These are phyloP conservation scores for Umbelopsis vinacea DNA, from an alignment of 192 early-diverging fungal species.

Conservation along the genomic window DNA sequence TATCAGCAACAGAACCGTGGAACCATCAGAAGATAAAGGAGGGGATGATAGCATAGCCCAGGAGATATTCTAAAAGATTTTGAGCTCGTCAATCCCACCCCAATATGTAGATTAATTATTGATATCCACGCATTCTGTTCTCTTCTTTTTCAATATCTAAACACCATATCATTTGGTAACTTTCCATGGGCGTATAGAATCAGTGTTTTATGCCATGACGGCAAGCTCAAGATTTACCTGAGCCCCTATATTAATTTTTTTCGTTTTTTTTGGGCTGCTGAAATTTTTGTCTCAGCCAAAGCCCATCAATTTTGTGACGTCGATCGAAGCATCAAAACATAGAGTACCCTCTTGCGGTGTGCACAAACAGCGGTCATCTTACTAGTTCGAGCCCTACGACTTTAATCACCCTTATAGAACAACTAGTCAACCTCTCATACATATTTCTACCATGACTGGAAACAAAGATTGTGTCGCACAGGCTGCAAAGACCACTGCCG, in stretches of 20 bases:
- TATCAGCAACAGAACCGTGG: constrained; percentile 37
- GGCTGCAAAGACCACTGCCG: constrained; percentile 50
- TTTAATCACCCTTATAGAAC: constrained; percentile 2
- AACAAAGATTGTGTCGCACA: constrained; percentile 50
- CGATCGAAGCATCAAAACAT: constrained; percentile 22
- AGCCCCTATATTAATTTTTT: no score
- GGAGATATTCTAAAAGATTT: neutral
- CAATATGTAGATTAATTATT: neutral
- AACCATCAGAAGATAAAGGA: constrained; percentile 31
- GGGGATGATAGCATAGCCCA: neutral
- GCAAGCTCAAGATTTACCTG: no score
- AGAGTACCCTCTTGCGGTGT: neutral
- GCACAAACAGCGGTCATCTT: constrained; percentile 10
- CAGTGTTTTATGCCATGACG: neutral
- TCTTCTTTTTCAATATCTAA: constrained; percentile 2
- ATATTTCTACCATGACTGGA: constrained; percentile 34
- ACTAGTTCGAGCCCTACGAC: constrained; percentile 15
- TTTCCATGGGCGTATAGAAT: neutral
- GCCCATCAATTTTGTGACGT: constrained; percentile 9
- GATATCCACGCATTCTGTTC: neutral
- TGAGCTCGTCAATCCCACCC: neutral
- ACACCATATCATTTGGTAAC: neutral
- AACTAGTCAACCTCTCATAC: constrained; percentile 14
- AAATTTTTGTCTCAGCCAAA: neutral
- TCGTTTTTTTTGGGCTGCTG: neutral